phyloP scores from a whole-genome alignment of 768 basidiomycete genomes.

The Termitomyces eurrhizus region DNA sequence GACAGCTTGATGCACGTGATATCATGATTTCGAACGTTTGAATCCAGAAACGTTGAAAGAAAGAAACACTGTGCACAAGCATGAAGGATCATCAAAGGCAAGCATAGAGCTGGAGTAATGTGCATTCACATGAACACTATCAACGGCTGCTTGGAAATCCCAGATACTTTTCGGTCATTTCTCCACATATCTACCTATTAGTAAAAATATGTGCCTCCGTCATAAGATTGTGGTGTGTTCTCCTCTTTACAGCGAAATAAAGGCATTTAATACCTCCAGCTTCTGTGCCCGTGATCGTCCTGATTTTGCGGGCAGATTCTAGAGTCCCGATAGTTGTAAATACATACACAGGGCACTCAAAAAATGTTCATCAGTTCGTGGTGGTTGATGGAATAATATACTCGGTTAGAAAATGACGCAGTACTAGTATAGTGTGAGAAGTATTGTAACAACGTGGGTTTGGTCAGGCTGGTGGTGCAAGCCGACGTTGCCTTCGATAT shows the following conservation, averaged over 20 bases:
- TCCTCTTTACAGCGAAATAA: neutral
- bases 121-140: neutral
- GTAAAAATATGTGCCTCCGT: neutral
- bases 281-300: neutral
- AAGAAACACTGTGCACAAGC: neutral
- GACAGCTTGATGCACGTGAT: slow-evolving; percentile 13
- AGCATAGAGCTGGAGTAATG: no score
- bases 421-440: neutral
- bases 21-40: neutral
- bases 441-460: neutral
- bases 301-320: neutral
- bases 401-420: neutral
- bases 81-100: neutral
- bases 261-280: neutral
- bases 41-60: no score
- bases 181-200: neutral
- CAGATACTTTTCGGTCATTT: neutral
- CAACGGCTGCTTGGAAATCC: neutral
- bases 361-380: no score
- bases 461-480: slow-evolving; percentile 15
- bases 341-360: neutral
- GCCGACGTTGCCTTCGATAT: slow-evolving; percentile 15
- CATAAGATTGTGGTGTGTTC: neutral
- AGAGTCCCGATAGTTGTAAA: neutral
- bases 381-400: no score